A percentile compares a stretch with the other conserved stretches of the same genome.
Evolutionary conservation across 1,284 basidiomycete species (phyloP).

Genomic region (Chondrostereum purpureum): DNA sequence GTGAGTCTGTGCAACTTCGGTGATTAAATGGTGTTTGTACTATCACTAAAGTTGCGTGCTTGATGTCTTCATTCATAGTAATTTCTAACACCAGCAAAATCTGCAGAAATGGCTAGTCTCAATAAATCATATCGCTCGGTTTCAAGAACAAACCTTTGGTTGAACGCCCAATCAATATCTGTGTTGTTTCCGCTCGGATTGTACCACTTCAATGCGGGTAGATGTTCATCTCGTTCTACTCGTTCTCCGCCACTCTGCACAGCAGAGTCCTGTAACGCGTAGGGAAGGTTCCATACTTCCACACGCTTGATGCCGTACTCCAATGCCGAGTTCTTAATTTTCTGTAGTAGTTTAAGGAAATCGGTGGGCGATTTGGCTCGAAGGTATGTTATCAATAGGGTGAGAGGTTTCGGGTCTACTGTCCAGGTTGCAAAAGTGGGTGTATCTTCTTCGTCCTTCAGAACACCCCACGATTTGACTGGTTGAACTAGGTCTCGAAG

Average conservation of each 20-base stretch:
- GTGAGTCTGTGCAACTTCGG: too few relatives aligned
- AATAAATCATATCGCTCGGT: too few relatives aligned
- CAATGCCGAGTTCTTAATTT: conserved; percentile 32
- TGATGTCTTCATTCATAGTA: too few relatives aligned
- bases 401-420: conserved; percentile 34
- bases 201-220: conserved; percentile 56
- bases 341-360: conserved; percentile 34
- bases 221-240: conserved; percentile 35
- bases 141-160: too few relatives aligned
- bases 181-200: too few relatives aligned
- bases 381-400: conserved; percentile 46
- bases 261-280: conserved; percentile 28
- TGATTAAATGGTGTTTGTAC: too few relatives aligned
- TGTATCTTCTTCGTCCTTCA: conserved; percentile 10
- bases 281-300: conserved; percentile 50
- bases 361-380: conserved; percentile 25
- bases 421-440: conserved; percentile 57
- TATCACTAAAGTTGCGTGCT: too few relatives aligned
- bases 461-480: conserved; percentile 33
- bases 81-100: too few relatives aligned
- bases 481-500: conserved; percentile 12
- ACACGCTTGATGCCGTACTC: conserved; percentile 34
- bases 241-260: conserved; percentile 31
- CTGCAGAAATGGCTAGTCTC: too few relatives aligned
- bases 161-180: too few relatives aligned